These are phyloP conservation scores for Pulveroboletus frians DNA, from an alignment of 768 basidiomycete species.

Conservation along the genomic window DNA sequence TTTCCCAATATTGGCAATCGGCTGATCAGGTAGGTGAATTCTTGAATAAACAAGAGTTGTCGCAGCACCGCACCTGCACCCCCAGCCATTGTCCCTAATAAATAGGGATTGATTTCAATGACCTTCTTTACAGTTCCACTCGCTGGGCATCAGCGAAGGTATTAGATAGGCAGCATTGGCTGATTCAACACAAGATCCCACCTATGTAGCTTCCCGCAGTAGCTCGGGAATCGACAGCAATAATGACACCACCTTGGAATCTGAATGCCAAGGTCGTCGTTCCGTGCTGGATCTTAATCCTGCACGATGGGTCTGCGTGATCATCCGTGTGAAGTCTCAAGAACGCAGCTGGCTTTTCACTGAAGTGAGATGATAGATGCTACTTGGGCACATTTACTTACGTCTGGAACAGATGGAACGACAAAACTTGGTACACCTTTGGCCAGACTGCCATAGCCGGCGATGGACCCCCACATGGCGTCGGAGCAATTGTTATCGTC, in stretches of 20 bases:
- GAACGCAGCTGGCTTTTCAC: conserved; percentile 84
- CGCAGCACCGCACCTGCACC: conserved; percentile 70
- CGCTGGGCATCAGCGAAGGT: conserved; percentile 43
- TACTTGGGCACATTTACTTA: conserved; percentile 35
- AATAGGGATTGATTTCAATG: conserved; percentile 98
- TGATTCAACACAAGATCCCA: conserved; percentile 34
- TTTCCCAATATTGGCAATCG: conserved; percentile 98
- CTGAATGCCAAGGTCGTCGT: conserved; percentile 98
- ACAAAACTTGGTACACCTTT: conserved; percentile 69
- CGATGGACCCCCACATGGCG: conserved; percentile 76
- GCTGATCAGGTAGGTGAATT: conserved; percentile 41
- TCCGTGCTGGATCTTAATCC: conserved; percentile 98
- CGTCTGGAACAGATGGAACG: conserved; percentile 71
- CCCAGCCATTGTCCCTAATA: conserved; percentile 99
- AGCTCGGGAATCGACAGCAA: conserved; percentile 98
- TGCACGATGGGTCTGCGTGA: conserved; percentile 87
- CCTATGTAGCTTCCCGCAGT: conserved; percentile 97
- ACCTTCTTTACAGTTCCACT: conserved; percentile 99
- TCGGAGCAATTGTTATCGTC: conserved; percentile 65
- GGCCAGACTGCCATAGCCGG: conserved; percentile 72
- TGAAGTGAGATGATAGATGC: conserved; percentile 7
- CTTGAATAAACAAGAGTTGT: neutral
- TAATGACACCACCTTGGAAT: conserved; percentile 94
- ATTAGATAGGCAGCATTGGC: neutral
- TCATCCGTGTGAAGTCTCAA: conserved; percentile 93